A percentile compares a stretch with the other conserved stretches of the same genome.
These are phyloP conservation scores for Penicillium sp. DNA, from an alignment of 2,329 filamentous ascomycete genomes.

Conservation along the genomic window DNA sequence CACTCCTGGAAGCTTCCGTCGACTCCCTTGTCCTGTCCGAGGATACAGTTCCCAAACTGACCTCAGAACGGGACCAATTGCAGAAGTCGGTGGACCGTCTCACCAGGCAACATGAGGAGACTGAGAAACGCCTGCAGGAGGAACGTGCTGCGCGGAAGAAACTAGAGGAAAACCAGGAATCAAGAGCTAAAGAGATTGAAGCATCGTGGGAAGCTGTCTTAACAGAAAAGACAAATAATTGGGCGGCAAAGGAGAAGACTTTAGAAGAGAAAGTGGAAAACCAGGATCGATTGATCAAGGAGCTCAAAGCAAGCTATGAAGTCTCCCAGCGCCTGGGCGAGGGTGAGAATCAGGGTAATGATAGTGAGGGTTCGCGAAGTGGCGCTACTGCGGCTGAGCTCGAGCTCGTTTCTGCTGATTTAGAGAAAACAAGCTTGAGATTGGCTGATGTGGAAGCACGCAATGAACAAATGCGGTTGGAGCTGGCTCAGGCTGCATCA, in stretches of 20 bases:
- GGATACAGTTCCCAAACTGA: slow-evolving; percentile 85
- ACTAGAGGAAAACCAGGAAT: slow-evolving; percentile 73
- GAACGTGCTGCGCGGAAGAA: slow-evolving; percentile 71
- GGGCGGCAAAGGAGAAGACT: slow-evolving; percentile 87
- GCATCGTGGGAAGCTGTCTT: slow-evolving; percentile 84
- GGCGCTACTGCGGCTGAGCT: slow-evolving; percentile 83
- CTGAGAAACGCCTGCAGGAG: slow-evolving; percentile 73
- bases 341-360: slow-evolving; percentile 64
- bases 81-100: slow-evolving; percentile 73
- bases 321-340: slow-evolving; percentile 83
- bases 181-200: slow-evolving; percentile 84
- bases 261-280: slow-evolving; percentile 92
- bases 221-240: slow-evolving; percentile 93
- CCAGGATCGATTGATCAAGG: slow-evolving; percentile 86
- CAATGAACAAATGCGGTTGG: slow-evolving; percentile 87
- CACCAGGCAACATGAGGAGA: slow-evolving; percentile 77
- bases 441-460: slow-evolving; percentile 88
- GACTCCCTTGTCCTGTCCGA: slow-evolving; percentile 90
- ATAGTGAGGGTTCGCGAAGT: slow-evolving; percentile 60
- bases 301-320: slow-evolving; percentile 96
- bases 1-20: slow-evolving; percentile 90
- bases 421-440: slow-evolving; percentile 83
- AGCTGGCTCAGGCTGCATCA: slow-evolving; percentile 85
- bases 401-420: slow-evolving; percentile 86
- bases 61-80: slow-evolving; percentile 83